Conservation (phyloP, 345 rosid species). For the Camelina hispida region DNA sequence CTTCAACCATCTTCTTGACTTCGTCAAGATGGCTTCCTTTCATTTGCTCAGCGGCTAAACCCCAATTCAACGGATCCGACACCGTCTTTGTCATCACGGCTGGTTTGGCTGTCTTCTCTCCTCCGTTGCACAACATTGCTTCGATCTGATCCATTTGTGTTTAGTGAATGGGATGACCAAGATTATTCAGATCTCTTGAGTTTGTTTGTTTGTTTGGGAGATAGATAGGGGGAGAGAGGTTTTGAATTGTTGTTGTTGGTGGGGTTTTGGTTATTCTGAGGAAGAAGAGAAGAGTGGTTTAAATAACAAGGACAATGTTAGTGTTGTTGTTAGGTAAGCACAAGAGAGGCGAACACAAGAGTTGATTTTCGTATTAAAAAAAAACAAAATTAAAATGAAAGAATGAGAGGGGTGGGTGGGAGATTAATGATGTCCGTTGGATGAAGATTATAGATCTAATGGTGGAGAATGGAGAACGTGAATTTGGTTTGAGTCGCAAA, state of each 20-base stretch:
- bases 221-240: background rate
- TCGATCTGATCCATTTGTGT: conserved; percentile 40
- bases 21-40: conserved; percentile 86
- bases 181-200: conserved; percentile 24
- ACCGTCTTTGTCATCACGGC: background rate
- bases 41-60: conserved; percentile 69
- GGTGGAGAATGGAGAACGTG: conserved; percentile 36
- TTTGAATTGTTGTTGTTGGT: conserved; percentile 29
- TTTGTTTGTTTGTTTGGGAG: conserved; percentile 13
- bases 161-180: background rate
- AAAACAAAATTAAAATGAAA: background rate
- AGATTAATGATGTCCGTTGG: conserved; percentile 36
- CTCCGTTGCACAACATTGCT: conserved; percentile 35
- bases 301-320: conserved; percentile 29
- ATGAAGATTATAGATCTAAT: conserved; percentile 24
- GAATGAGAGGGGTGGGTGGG: conserved; percentile 44
- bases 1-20: conserved; percentile 73
- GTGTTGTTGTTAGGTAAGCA: conserved; percentile 44
- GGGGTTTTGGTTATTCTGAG: conserved; percentile 20
- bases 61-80: conserved; percentile 79
- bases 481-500: conserved; percentile 35
- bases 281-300: conserved; percentile 40
- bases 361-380: conserved; percentile 2
- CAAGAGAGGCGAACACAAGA: conserved; percentile 19
- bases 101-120: conserved; percentile 6